Base-by-base conservation (phyloP, 2,329 filamentous ascomycete species). In the Fusarium coicis region DNA sequence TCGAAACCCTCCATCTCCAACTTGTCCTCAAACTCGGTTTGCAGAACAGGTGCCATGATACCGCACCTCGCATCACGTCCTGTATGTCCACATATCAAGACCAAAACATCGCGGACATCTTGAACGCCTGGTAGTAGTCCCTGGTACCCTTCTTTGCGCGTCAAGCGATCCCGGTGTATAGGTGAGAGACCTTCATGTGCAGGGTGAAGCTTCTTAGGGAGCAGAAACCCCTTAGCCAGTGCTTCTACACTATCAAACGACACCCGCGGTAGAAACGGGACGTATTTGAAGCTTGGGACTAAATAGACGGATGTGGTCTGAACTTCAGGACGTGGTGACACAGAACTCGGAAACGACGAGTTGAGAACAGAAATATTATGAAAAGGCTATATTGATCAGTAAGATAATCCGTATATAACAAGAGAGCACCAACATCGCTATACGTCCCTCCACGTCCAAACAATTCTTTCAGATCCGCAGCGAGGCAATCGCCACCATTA, bases 41-140 rank as follows among this genome's bases (percentile, higher is more conserved):
- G 85, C 19, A 98, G 84, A 4, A 94, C 82, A 0, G 95, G 94
- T 0, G 94, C 95, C 72, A 96, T 86, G 28, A 93, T 83, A 1
- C 96, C 96, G 78, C 96, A 99, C 57, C 96, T 88, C 77, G 87
- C 85, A 79, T 99, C 96, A 16, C 96, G 87, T 5, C 91, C 91
- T 19, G 92, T 93, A 77, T 99, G 96, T 0, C 95, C 94, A 79
- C 96, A 99, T 47, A 98, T 92, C 26, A 98, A 84, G 36, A 99
- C 89, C n/a, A 93, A 77, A 9, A 95, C 86, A 70, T 95, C 92
- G 21, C 88, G 78, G 14, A 93, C 88, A 65, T 90, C 88, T 16
- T 87, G 83, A 10, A 93, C 91, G 3, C 87, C 86, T 4, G 83
- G 82, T 5, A 94, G 84, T 40, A 83, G 84, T 62, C 68, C 84